Evolutionary conservation across 2,329 filamentous ascomycete genomes (phyloP), one percentile per base, ranked within the genome.

Genomic region (Fusarium nodosum): DNA sequence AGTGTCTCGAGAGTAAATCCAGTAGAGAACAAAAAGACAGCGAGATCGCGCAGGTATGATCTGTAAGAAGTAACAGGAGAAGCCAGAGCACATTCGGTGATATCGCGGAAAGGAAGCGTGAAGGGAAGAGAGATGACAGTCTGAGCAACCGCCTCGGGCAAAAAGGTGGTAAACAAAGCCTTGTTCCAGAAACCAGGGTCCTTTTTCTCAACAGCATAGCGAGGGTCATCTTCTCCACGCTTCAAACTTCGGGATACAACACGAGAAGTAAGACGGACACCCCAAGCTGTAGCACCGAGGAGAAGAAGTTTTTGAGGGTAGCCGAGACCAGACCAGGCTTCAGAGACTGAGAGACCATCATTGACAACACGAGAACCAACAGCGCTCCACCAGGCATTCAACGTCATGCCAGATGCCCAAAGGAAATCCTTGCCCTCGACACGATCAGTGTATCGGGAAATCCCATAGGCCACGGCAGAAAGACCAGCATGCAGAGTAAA

Each of bases 351-450:
- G 22, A 55, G 6, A 18, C 38, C 44, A 8, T 65, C 54, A 8
- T 60, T 20, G 10, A 55, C 3, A 16, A 55, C 48, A 7, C 56
- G 56, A 15, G 47, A 18, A 6, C 61, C 62, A 24, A 65, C 24
- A 12, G 62, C 62, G 9, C 62, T 66, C 62, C 62, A 65, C 62
- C 62, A 65, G 4, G 62, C 62, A 11, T 65, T 65, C 7, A 65
- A 6, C 6, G 62, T 65, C 61, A 65, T 54, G 2, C 62, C 62
- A 0, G 62, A 60, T 5, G 61, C 62, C 62, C 61, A 65, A 5
- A 65, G 42, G 13, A 36, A 39, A 9, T 65, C 62, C 8, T 65
- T 65, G 5, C 61, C 62, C 7, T 65, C 62, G 3, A 65, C 24
- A 10, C 61, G 31, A 22, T 65, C 28, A 0, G 20, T 9, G 22